Evolutionary conservation across 148 eudicot species (phyloP).

Genomic region (Spergularia bocconei): DNA sequence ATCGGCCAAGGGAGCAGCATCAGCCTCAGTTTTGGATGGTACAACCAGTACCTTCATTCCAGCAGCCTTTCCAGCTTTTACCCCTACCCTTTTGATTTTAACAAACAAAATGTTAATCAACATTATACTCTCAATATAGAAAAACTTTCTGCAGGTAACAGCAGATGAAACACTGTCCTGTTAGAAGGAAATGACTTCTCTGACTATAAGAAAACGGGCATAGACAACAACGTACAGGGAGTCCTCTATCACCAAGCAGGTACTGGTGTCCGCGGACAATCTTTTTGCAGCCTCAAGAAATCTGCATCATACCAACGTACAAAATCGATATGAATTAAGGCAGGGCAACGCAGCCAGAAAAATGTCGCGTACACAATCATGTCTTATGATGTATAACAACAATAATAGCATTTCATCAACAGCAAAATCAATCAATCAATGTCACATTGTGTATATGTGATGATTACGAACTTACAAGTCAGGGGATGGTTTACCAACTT

Average conservation of each 20-base stretch:
- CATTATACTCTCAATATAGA: background rate
- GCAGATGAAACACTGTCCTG: background rate
- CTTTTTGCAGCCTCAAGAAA: slow-evolving; percentile 82
- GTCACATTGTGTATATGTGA: background rate
- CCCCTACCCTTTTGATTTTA: slow-evolving; percentile 60
- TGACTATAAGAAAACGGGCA: too few relatives aligned
- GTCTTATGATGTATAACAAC: background rate
- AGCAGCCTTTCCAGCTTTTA: slow-evolving; percentile 84
- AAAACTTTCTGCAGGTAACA: background rate
- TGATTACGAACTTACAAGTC: slow-evolving; percentile 57
- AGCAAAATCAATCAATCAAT: background rate
- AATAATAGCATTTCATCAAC: slow-evolving; percentile 8
- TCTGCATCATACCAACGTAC: slow-evolving; percentile 36
- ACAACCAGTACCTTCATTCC: slow-evolving; percentile 83
- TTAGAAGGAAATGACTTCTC: background rate
- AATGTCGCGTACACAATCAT: background rate
- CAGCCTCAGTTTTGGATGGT: slow-evolving; percentile 61
- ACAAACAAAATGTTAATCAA: background rate
- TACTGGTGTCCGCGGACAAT: slow-evolving; percentile 54
- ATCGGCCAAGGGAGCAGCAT: slow-evolving; percentile 62
- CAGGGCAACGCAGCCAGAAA: too few relatives aligned
- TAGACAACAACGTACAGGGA: slow-evolving; percentile 62
- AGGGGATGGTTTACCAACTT: slow-evolving; percentile 85
- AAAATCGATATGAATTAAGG: background rate
- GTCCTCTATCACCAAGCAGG: slow-evolving; percentile 86